phyloP scores from a whole-genome alignment of 345 rosid species.

The Theobroma cacao region DNA sequence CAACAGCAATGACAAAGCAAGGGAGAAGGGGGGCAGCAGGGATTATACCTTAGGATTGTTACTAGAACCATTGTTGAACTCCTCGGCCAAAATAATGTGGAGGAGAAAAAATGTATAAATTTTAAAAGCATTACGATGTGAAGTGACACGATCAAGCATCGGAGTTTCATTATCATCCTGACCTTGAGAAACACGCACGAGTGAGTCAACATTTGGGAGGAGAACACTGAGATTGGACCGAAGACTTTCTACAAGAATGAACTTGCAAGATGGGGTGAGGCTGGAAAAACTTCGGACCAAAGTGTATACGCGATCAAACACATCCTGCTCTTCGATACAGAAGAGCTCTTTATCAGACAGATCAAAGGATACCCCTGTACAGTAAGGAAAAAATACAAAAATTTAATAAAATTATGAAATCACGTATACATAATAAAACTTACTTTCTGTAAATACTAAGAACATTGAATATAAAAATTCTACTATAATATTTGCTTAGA shows the following conservation, averaged over 20 bases:
- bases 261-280: conserved; percentile 61
- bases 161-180: conserved; percentile 46
- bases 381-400: background rate
- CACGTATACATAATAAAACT: background rate
- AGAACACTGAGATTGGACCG: conserved; percentile 91
- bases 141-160: conserved; percentile 55
- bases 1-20: background rate
- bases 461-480: background rate
- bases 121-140: conserved; percentile 89
- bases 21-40: background rate
- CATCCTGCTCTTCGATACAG: conserved; percentile 84
- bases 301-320: conserved; percentile 86
- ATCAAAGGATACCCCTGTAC: conserved; percentile 78
- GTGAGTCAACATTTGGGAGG: conserved; percentile 87
- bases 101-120: conserved; percentile 84
- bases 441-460: background rate
- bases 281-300: conserved; percentile 45
- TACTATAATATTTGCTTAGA: background rate
- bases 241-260: conserved; percentile 72
- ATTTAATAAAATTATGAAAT: background rate
- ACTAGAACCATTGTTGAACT: conserved; percentile 33
- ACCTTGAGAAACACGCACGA: conserved; percentile 50
- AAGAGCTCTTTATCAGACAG: conserved; percentile 89
- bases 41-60: conserved; percentile 57
- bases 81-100: conserved; percentile 59